Conservation (phyloP, 164 flowering plant genomes). For the Vitis rotundifolia region DNA sequence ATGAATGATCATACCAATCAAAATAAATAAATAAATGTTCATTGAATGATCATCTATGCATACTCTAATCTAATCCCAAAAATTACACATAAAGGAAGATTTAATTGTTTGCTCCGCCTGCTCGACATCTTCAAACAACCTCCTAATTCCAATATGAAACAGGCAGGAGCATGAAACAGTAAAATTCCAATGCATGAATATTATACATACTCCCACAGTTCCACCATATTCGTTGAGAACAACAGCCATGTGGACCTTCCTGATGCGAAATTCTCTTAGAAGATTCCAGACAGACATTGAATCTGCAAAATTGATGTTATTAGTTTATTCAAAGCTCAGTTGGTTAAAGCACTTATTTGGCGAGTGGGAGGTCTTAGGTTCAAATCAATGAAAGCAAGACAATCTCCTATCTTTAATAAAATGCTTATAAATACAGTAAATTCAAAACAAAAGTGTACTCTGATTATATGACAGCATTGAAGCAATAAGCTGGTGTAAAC, state of each 20-base stretch:
- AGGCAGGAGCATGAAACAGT: neutral
- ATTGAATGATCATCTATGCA: too few relatives aligned
- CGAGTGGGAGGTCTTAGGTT: too few relatives aligned
- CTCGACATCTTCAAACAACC: too few relatives aligned
- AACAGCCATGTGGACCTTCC: conserved; percentile 99
- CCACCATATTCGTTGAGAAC: conserved; percentile 99
- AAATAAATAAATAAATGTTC: too few relatives aligned
- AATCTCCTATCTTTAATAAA: too few relatives aligned
- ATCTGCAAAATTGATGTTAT: conserved; percentile 52
- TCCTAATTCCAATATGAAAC: neutral
- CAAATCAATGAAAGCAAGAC: too few relatives aligned
- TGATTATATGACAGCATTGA: neutral
- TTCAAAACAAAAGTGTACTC: neutral
- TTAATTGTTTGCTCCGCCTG: too few relatives aligned
- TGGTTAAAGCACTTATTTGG: too few relatives aligned
- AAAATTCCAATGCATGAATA: neutral
- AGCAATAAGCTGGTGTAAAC: neutral
- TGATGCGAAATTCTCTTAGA: conserved; percentile 93
- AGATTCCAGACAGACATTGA: conserved; percentile 99
- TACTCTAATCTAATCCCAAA: too few relatives aligned
- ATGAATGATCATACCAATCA: too few relatives aligned
- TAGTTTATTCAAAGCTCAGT: neutral
- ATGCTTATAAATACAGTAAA: neutral
- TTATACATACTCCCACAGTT: conserved; percentile 85
- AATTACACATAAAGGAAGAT: too few relatives aligned